Evolutionary conservation across 108 stramenopile genomes (phyloP).

Genomic region (Skeletonema grethae): DNA sequence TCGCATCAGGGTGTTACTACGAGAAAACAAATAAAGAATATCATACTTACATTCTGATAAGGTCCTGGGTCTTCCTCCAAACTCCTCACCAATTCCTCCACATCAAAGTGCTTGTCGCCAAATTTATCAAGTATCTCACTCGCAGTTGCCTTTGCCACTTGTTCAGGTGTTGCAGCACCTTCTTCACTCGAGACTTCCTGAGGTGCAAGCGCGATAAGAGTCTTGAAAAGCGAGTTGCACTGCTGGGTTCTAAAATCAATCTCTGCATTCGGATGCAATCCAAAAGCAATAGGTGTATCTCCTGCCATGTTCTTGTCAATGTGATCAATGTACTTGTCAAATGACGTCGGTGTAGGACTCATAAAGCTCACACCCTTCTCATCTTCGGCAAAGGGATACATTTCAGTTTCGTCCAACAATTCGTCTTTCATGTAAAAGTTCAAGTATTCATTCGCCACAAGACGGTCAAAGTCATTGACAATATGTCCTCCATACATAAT

Average conservation of each 20-base stretch:
- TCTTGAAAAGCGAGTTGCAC: conserved; percentile 69
- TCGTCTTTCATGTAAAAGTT: conserved; percentile 94
- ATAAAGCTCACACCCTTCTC: conserved; percentile 86
- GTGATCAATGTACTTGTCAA: conserved; percentile 91
- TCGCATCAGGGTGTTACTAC: not conserved
- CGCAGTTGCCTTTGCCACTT: conserved; percentile 62
- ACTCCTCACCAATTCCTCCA: conserved; percentile 69
- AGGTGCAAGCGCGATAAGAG: conserved; percentile 60
- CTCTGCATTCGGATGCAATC: conserved; percentile 93
- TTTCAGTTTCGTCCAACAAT: conserved; percentile 89
- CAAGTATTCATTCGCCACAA: conserved; percentile 86
- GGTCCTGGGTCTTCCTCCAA: conserved; percentile 82
- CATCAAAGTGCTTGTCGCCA: conserved; percentile 83
- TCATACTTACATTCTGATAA: conserved; percentile 81
- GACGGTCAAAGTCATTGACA: conserved; percentile 94
- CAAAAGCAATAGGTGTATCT: conserved; percentile 93
- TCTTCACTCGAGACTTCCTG: conserved; percentile 47
- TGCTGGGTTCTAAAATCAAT: conserved; percentile 92
- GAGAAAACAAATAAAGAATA: not conserved
- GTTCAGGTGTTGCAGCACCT: conserved; percentile 52
- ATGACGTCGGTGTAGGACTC: conserved; percentile 83
- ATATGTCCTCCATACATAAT: conserved; percentile 96
- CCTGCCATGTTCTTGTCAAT: conserved; percentile 75
- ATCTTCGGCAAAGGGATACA: conserved; percentile 89
- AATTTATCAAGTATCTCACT: conserved; percentile 80